A percentile compares a stretch with the other conserved stretches of the same genome.
Conservation (phyloP, 2,329 filamentous ascomycete species). For the Talaromyces pinophilus region DNA sequence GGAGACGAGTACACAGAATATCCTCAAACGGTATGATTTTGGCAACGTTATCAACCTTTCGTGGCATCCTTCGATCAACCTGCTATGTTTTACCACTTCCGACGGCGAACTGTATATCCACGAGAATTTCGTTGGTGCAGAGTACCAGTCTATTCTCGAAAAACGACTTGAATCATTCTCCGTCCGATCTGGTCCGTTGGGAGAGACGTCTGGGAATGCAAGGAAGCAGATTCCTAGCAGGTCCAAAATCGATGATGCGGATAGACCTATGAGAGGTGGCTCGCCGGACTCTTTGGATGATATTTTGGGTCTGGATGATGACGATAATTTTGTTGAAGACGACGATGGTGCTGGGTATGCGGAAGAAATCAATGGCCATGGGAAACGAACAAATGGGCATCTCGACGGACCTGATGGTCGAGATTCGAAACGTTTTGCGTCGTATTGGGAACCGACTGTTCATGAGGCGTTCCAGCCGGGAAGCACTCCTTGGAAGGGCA, state of each 20-base stretch:
- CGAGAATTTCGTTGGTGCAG: constrained; percentile 56
- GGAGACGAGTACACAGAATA: constrained; percentile 84
- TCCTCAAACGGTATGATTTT: constrained; percentile 76
- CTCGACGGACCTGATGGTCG: constrained; percentile 48
- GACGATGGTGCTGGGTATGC: constrained; percentile 93
- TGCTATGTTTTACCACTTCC: constrained; percentile 85
- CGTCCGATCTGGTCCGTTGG: constrained; percentile 77
- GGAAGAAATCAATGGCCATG: constrained; percentile 59
- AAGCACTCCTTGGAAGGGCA: constrained; percentile 92
- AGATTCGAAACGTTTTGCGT: constrained; percentile 54
- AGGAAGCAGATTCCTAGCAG: constrained; percentile 57
- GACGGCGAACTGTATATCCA: constrained; percentile 94
- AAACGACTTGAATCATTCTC: constrained; percentile 71
- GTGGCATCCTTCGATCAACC: constrained; percentile 90
- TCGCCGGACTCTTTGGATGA: constrained; percentile 78
- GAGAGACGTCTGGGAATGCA: constrained; percentile 68
- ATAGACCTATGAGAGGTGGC: constrained; percentile 58
- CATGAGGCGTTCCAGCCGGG: constrained; percentile 91
- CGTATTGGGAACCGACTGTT: constrained; percentile 62
- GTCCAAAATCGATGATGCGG: constrained; percentile 51
- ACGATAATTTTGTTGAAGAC: constrained; percentile 91
- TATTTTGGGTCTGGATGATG: constrained; percentile 69
- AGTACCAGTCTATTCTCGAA: constrained; percentile 52
- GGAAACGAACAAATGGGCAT: constrained; percentile 61
- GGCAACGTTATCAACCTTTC: constrained; percentile 79